A percentile compares a stretch with the other conserved stretches of the same genome.
phyloP scores from a whole-genome alignment of 208 protist species.

The Trichomonas tenax region DNA sequence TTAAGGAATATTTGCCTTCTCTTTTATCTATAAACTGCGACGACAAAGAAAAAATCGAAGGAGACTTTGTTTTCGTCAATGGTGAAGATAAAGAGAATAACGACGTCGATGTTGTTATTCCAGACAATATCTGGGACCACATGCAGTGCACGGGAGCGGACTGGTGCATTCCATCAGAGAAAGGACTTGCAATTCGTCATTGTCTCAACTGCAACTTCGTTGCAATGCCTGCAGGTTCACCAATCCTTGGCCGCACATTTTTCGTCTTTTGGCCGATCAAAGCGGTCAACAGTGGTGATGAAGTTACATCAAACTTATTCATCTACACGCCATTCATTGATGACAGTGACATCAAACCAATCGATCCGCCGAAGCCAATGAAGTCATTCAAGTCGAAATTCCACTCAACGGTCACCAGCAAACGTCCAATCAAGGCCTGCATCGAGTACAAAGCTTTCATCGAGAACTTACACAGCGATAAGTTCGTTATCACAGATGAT shows the following conservation, averaged over 20 bases:
- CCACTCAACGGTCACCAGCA: not conserved
- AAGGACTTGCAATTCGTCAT: not conserved
- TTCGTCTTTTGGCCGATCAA: not conserved
- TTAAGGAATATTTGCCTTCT: not conserved
- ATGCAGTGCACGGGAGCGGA: not conserved
- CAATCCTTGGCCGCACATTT: not conserved
- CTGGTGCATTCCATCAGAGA: not conserved
- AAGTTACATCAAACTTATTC: not conserved
- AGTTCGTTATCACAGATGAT: not conserved
- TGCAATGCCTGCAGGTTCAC: not conserved
- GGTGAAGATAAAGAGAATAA: not conserved
- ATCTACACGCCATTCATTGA: no score
- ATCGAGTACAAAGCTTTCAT: not conserved
- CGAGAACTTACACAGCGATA: not conserved
- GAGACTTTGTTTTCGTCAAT: not conserved
- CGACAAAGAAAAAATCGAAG: not conserved
- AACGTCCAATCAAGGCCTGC: not conserved
- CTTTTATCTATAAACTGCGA: not conserved
- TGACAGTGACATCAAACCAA: no score
- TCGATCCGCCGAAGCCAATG: not conserved
- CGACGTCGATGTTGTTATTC: not conserved
- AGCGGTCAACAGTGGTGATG: not conserved
- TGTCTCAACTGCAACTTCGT: not conserved
- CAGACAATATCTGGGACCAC: slow-evolving; percentile 3
- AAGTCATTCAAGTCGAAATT: not conserved